Evolutionary conservation across 495 filamentous ascomycete genomes (phyloP).

Genomic region (Annulohypoxylon moriforme): DNA sequence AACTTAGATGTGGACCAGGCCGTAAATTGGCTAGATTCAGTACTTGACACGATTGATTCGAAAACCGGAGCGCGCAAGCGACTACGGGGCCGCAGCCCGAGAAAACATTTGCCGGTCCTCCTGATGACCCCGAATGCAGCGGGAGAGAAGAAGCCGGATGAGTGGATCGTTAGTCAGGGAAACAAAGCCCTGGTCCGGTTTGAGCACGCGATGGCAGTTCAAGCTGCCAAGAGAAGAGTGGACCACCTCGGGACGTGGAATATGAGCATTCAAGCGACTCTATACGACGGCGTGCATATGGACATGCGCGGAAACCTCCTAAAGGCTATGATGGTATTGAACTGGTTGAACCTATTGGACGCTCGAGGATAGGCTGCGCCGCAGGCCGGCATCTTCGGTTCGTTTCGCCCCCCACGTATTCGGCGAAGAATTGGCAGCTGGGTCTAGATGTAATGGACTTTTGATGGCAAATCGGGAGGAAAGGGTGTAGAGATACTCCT

Average conservation of each 20-base stretch:
- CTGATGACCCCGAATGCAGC: constrained; percentile 64
- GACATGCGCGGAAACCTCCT: constrained; percentile 64
- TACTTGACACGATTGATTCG: constrained; percentile 51
- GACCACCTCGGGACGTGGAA: constrained; percentile 67
- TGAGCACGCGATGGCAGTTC: constrained; percentile 56
- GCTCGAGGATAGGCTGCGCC: constrained; percentile 20
- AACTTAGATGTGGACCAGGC: constrained; percentile 60
- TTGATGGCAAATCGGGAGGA: background rate
- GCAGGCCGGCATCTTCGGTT: constrained; percentile 8
- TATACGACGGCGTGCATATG: constrained; percentile 66
- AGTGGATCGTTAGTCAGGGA: constrained; percentile 63
- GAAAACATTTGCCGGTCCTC: constrained; percentile 53
- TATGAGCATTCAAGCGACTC: constrained; percentile 63
- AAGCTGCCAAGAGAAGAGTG: constrained; percentile 55
- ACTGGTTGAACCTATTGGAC: constrained; percentile 60
- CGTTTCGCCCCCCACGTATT: constrained; percentile 13
- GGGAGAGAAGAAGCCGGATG: constrained; percentile 64
- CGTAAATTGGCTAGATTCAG: constrained; percentile 57
- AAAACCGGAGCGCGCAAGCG: constrained; percentile 36
- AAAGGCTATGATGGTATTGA: constrained; percentile 68
- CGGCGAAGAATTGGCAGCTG: constrained; percentile 12
- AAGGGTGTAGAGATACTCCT: constrained; percentile 14
- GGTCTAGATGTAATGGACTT: constrained; percentile 15
- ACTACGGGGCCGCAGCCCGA: constrained; percentile 28
- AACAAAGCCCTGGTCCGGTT: constrained; percentile 63